Percentiles rank a stretch among this genome's conserved stretches.
Conservation (phyloP, 1,284 basidiomycete species). For the Marasmius fiardii region DNA sequence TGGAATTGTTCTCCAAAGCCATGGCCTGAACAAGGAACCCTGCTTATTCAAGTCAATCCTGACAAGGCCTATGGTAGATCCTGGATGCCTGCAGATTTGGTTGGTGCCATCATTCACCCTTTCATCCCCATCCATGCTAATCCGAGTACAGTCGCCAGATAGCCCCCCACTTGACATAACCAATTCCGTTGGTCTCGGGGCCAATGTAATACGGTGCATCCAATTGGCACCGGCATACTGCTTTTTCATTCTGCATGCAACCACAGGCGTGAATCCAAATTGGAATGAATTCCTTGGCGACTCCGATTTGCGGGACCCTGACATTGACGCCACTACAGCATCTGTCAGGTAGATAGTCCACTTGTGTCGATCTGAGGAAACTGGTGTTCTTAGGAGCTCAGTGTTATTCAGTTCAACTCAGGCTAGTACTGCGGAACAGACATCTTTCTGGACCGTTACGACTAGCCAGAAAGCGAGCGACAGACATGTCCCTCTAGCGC, state of each 20-base stretch:
- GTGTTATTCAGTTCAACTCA: conserved; percentile 6
- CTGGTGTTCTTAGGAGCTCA: too few species aligned
- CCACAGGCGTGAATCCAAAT: neutral
- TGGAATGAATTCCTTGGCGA: conserved; percentile 5
- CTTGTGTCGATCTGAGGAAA: too few species aligned
- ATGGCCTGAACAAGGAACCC: conserved; percentile 46
- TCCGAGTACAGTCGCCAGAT: neutral
- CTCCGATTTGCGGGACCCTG: conserved; percentile 3
- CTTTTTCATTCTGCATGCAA: conserved; percentile 14
- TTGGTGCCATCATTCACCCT: conserved; percentile 21
- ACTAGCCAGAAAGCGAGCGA: too few species aligned
- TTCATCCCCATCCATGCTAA: conserved; percentile 15
- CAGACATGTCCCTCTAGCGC: too few species aligned
- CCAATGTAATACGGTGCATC: conserved; percentile 14
- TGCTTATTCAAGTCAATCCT: conserved; percentile 43
- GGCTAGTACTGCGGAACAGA: neutral
- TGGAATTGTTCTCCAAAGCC: conserved; percentile 28
- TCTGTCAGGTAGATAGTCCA: neutral
- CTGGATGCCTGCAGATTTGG: conserved; percentile 36
- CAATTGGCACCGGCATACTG: conserved; percentile 13
- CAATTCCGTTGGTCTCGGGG: conserved; percentile 12
- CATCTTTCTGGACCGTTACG: neutral
- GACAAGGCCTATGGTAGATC: conserved; percentile 23
- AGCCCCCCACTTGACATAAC: conserved; percentile 4
- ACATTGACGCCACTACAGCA: conserved; percentile 1